These are phyloP conservation scores for Colletotrichum cordylinicola DNA, from an alignment of 2,329 filamentous ascomycete genomes.

Conservation along the genomic window DNA sequence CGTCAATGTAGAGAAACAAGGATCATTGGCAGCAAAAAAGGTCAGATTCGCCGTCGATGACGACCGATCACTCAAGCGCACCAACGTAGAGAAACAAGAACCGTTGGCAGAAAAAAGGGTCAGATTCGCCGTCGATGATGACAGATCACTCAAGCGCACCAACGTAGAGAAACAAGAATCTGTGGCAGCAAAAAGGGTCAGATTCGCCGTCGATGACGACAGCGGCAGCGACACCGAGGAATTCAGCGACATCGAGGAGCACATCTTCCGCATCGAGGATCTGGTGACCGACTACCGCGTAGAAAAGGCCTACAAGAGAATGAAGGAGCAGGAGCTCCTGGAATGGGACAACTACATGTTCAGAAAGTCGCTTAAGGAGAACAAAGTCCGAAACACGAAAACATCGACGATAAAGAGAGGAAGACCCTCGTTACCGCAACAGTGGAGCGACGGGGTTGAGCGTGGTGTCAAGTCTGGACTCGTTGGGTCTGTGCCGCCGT, in stretches of 20 bases:
- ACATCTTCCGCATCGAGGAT: neutral
- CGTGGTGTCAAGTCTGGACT: neutral
- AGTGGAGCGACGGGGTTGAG: neutral
- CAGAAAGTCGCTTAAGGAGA: neutral
- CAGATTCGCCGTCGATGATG: neutral
- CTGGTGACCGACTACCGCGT: neutral
- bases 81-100: neutral
- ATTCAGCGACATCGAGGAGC: neutral
- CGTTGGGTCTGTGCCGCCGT: neutral
- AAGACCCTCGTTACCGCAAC: neutral
- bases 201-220: neutral
- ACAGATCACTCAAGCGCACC: neutral
- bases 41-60: neutral
- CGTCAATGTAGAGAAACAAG: neutral
- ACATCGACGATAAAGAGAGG: neutral
- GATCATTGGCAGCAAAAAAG: neutral
- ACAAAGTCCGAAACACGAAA: neutral
- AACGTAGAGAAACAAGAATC: neutral
- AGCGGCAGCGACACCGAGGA: neutral
- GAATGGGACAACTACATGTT: neutral
- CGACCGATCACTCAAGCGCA: neutral
- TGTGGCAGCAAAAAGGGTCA: neutral
- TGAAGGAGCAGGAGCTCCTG: neutral
- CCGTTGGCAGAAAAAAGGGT: neutral
- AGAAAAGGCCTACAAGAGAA: neutral